A percentile compares a stretch with the other conserved stretches of the same genome.
Conservation (phyloP, 1,284 basidiomycete species). For the Naganishia cerealis region DNA sequence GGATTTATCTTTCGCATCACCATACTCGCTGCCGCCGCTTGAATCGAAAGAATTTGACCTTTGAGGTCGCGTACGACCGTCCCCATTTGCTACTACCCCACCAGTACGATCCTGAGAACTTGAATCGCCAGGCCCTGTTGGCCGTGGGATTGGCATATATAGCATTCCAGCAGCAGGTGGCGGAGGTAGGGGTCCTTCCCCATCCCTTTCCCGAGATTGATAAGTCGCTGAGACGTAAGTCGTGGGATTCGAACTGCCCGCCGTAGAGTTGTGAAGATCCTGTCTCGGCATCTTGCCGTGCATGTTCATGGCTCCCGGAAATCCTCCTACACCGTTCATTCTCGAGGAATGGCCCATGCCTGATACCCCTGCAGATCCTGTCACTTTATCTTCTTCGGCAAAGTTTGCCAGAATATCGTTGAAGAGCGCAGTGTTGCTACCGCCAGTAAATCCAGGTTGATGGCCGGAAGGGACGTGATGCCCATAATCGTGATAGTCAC, state of each 20-base stretch:
- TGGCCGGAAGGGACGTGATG: constrained; percentile 9
- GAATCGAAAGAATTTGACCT: constrained; percentile 19
- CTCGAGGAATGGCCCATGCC: constrained; percentile 2
- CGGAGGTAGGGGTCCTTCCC: constrained; percentile 17
- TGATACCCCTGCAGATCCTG: background rate
- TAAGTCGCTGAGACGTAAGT: constrained; percentile 19
- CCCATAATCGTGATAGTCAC: constrained; percentile 20
- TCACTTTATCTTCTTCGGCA: constrained; percentile 24
- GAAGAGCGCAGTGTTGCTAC: constrained; percentile 16
- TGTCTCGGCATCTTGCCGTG: background rate
- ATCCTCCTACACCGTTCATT: background rate
- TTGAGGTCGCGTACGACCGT: constrained; percentile 14
- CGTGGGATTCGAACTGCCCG: background rate
- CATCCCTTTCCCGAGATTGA: constrained; percentile 6
- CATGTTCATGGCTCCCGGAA: background rate
- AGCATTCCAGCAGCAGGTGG: constrained; percentile 30
- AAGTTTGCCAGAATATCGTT: constrained; percentile 26
- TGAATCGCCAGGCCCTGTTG: constrained; percentile 19
- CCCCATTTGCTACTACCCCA: background rate
- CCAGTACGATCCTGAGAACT: background rate
- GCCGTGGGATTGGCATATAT: constrained; percentile 32
- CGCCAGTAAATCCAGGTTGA: constrained; percentile 5
- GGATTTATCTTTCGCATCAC: constrained; percentile 10
- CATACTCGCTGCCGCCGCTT: constrained; percentile 18
- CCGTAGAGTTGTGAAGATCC: background rate